Evolutionary conservation across 192 early-diverging fungal species (phyloP), one percentile per base, ranked within the genome.

Genomic region (Allomyces arbusculus): DNA sequence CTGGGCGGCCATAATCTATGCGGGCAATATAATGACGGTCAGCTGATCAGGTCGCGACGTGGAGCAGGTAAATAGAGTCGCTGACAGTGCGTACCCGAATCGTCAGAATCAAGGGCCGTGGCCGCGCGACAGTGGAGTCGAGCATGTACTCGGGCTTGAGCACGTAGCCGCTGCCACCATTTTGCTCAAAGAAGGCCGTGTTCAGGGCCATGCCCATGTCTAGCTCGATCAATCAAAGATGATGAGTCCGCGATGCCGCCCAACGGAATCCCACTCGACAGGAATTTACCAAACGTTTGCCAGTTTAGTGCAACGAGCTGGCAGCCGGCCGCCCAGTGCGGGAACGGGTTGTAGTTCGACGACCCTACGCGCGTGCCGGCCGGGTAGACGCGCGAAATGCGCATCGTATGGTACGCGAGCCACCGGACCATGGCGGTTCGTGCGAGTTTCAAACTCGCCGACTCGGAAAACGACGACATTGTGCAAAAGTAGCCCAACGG

Each of bases 271-370:
- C 33, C 33, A 40, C 25, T 44, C 14, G 24, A 23, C 62, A 61
- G 23, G 23, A 24, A 50, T 69, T 69, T 65, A 83, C 79, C 92
- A 68, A 79, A 76, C 10, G 81, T 92, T 67, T 95, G 93, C 65
- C 83, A 91, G 74, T 95, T 95, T 67, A 95, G 70, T 2, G 93
- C 91, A 1, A 91, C 91, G 78, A 95, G 76, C 73, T 94, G 91
- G 40, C 77, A 80, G 4, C 93, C 93, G 12, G 70, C 74, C 14
- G 73, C 75, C 93, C 93, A 95, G 69, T 89, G 85, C 10, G 78
- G 74, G 24, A 87, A 77, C 1, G 93, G 92, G 67, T 93, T 87
- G 68, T 81, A 90, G 74, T 95, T 95, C 61, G 85, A 80, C 19
- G 87, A 89, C 44, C 72, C 85, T 63, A 95, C 74, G n/a, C 90